Conservation (phyloP, 176 grass and related monocot species). For the Triticum monococcum region DNA sequence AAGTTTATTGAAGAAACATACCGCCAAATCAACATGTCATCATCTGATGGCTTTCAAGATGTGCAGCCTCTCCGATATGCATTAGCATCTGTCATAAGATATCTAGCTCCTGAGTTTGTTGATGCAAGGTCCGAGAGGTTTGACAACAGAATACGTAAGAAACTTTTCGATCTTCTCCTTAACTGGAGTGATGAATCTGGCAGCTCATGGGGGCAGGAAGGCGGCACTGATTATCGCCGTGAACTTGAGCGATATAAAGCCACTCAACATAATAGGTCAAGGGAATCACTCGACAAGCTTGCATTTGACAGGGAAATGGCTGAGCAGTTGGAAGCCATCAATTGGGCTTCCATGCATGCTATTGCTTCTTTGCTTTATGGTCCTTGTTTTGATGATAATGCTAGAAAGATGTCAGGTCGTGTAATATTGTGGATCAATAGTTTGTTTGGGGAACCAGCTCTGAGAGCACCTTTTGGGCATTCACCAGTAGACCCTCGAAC, state of each 20-base stretch:
- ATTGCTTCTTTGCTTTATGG: conserved; percentile 94
- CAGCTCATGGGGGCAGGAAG: conserved; percentile 70
- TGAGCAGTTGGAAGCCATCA: conserved; percentile 88
- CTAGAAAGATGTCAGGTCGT: conserved; percentile 82
- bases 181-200: conserved; percentile 92
- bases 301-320: conserved; percentile 90
- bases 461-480: conserved; percentile 77
- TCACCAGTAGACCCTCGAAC: conserved; percentile 87
- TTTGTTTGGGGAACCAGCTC: conserved; percentile 67
- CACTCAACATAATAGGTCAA: conserved; percentile 82
- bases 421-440: conserved; percentile 86
- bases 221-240: conserved; percentile 63
- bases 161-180: conserved; percentile 83
- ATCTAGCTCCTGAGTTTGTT: conserved; percentile 92
- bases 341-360: conserved; percentile 95
- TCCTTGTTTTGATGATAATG: conserved; percentile 98
- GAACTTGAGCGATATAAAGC: conserved; percentile 92
- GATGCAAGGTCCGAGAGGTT: conserved; percentile 84
- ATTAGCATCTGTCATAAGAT: conserved; percentile 83
- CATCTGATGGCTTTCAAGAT: conserved; percentile 79
- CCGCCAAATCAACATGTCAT: conserved; percentile 54
- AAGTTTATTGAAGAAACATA: conserved; percentile 93
- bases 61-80: conserved; percentile 87
- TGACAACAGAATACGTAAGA: conserved; percentile 79
- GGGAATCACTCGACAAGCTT: conserved; percentile 95